These are phyloP conservation scores for Rutstroemia sp. DNA, from an alignment of 2,329 filamentous ascomycete genomes.

Conservation along the genomic window DNA sequence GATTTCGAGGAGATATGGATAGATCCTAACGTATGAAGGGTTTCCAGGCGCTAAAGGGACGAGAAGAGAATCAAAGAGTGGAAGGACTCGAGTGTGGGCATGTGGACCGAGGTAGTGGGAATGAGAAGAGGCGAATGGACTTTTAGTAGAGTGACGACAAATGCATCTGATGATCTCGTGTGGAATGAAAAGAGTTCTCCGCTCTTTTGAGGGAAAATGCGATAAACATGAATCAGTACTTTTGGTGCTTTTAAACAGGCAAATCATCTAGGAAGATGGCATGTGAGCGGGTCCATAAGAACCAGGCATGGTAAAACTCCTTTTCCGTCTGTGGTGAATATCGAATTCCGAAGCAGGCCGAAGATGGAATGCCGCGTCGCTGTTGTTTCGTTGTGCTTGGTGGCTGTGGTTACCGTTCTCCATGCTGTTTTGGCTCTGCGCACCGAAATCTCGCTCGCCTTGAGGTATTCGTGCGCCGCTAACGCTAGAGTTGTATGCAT, in stretches of 20 bases:
- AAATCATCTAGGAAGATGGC: slow-evolving; percentile 8
- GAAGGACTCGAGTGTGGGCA: too few relatives aligned
- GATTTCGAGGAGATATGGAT: neutral
- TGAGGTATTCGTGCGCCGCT: slow-evolving; percentile 15
- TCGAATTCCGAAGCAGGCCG: slow-evolving; percentile 20
- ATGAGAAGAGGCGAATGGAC: too few relatives aligned
- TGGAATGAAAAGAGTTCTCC: neutral
- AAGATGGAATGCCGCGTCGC: slow-evolving; percentile 20
- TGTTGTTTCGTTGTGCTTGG: slow-evolving; percentile 10
- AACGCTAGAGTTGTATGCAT: slow-evolving; percentile 19
- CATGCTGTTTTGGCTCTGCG: slow-evolving; percentile 16
- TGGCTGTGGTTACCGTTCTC: slow-evolving; percentile 13
- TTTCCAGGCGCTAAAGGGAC: too few relatives aligned
- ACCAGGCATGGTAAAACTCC: slow-evolving; percentile 26
- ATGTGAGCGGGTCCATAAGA: slow-evolving; percentile 6
- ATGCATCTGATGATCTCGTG: too few relatives aligned
- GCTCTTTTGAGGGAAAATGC: neutral
- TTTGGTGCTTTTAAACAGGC: neutral
- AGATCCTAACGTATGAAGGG: neutral
- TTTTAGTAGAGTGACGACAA: too few relatives aligned
- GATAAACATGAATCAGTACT: neutral
- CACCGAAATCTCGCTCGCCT: slow-evolving; percentile 16
- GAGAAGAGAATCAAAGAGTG: too few relatives aligned
- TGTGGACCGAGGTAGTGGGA: too few relatives aligned
- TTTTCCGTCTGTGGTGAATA: slow-evolving; percentile 24